Conservation (phyloP, 345 rosid genomes). For the Durio zibethinus region DNA sequence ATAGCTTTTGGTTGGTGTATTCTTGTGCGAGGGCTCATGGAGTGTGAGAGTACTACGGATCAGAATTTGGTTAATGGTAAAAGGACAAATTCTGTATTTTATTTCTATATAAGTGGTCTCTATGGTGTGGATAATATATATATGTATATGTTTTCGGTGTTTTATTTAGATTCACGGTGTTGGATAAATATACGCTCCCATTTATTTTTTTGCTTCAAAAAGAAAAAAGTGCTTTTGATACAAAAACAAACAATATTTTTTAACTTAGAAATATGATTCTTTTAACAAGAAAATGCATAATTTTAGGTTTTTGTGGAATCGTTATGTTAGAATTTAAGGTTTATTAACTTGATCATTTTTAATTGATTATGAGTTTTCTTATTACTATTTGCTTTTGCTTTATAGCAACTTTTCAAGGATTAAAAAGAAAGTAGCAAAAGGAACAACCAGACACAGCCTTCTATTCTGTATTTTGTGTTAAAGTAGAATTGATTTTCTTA, state of each 20-base stretch:
- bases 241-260: neutral
- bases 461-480: neutral
- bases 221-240: neutral
- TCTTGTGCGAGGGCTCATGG: slow-evolving; percentile 61
- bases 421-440: neutral
- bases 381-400: neutral
- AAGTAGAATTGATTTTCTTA: neutral
- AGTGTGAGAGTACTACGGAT: slow-evolving; percentile 43
- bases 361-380: neutral
- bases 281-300: neutral
- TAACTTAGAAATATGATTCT: neutral
- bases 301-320: neutral
- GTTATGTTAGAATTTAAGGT: neutral
- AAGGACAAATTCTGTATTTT: neutral
- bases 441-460: neutral
- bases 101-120: neutral
- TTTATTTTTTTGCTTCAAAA: neutral
- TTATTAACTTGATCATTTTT: neutral
- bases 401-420: neutral
- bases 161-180: neutral
- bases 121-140: neutral
- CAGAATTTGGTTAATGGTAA: slow-evolving; percentile 55
- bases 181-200: too few species aligned
- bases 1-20: slow-evolving; percentile 80
- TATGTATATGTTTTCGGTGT: neutral